A percentile compares a stretch with the other conserved stretches of the same genome.
Evolutionary conservation across 169 alveolate species (phyloP).

Genomic region (Theileria luwenshuni): DNA sequence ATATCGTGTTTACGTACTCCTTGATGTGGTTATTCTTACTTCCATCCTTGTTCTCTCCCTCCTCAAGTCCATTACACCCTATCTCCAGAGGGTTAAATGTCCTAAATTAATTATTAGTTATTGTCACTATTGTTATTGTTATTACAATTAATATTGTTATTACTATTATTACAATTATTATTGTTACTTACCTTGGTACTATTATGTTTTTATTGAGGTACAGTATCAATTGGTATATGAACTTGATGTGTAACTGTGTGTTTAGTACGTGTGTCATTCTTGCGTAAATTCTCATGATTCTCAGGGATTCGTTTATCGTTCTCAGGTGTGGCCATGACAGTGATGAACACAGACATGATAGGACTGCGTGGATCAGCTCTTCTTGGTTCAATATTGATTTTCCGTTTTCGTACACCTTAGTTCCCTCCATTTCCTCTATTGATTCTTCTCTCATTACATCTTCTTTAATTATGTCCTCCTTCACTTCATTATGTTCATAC

Average conservation of each 20-base stretch:
- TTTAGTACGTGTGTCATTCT: slow-evolving; percentile 32
- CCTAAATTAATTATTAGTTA: slow-evolving; percentile 3
- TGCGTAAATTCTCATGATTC: slow-evolving; percentile 51
- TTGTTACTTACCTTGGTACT: background rate
- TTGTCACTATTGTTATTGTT: background rate
- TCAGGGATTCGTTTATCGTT: slow-evolving; percentile 44
- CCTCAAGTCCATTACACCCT: slow-evolving; percentile 33
- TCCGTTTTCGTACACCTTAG: background rate
- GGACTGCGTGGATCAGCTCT: slow-evolving; percentile 35
- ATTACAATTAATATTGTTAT: background rate
- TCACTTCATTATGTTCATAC: slow-evolving; percentile 1
- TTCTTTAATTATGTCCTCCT: slow-evolving; percentile 20
- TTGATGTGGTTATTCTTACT: slow-evolving; percentile 36
- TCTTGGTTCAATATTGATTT: background rate
- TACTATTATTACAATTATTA: too few species aligned
- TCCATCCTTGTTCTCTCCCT: slow-evolving; percentile 42
- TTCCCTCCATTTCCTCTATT: background rate
- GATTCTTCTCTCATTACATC: slow-evolving; percentile 19
- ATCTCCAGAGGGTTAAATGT: slow-evolving; percentile 62
- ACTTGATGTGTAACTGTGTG: slow-evolving; percentile 18
- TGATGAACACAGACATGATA: slow-evolving; percentile 53
- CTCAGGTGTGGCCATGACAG: slow-evolving; percentile 67
- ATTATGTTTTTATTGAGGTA: slow-evolving; percentile 47
- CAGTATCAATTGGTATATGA: slow-evolving; percentile 38
- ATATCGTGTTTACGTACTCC: slow-evolving; percentile 66